phyloP scores from a whole-genome alignment of 2,329 filamentous ascomycete species.

The Aureobasidium musti region DNA sequence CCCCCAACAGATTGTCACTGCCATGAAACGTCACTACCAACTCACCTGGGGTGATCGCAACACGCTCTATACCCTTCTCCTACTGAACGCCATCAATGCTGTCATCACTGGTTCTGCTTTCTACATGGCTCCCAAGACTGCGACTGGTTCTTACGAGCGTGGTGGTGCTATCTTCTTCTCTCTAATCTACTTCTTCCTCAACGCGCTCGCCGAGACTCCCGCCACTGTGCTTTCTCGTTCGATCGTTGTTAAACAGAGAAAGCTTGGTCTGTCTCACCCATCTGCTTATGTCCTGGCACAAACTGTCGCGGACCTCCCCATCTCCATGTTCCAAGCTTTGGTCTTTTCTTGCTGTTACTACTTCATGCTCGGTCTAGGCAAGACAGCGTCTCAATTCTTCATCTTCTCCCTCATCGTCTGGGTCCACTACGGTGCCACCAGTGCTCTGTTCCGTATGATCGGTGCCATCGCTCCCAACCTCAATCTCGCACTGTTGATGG shows the following conservation, averaged over 20 bases:
- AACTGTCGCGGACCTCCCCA: constrained; percentile 35
- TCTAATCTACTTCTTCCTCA: constrained; percentile 62
- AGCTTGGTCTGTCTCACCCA: constrained; percentile 46
- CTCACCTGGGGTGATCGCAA: constrained; percentile 25
- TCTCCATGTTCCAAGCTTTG: constrained; percentile 22
- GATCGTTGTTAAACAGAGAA: constrained; percentile 52
- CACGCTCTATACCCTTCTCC: constrained; percentile 26
- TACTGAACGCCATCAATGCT: constrained; percentile 28
- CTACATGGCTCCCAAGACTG: constrained; percentile 54
- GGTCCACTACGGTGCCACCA: constrained; percentile 25
- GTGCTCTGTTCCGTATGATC: constrained; percentile 29
- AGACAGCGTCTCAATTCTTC: constrained; percentile 29
- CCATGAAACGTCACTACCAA: constrained; percentile 29
- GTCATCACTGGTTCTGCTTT: constrained; percentile 63
- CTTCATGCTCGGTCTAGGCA: constrained; percentile 61
- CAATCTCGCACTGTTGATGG: constrained; percentile 29
- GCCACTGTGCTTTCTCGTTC: constrained; percentile 56
- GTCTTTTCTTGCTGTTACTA: constrained; percentile 62
- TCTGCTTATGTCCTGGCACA: constrained; percentile 57
- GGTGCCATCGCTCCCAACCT: constrained; percentile 28
- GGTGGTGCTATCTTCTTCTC: constrained; percentile 57
- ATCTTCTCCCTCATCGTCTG: constrained; percentile 27
- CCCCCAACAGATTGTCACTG: constrained; percentile 15
- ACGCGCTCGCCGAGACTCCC: constrained; percentile 62
- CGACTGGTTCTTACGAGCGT: constrained; percentile 56